Percentiles rank a stretch among this genome's conserved stretches.
Conservation (phyloP, 176 grass and related monocot species). For the Oryza glaberrima region DNA sequence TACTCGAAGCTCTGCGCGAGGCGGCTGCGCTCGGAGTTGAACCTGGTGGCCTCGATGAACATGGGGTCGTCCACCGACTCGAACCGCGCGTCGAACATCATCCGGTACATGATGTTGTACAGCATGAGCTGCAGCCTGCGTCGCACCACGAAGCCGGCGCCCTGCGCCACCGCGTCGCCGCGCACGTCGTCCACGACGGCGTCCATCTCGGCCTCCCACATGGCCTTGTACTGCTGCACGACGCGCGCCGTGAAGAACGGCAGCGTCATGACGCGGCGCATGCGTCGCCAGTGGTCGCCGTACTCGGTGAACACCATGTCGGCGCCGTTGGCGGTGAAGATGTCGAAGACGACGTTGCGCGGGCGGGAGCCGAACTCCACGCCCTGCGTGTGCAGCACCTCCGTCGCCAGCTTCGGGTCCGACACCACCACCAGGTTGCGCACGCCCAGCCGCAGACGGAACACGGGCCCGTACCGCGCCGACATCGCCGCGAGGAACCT, state of each 20-base stretch:
- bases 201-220: constrained; percentile 74
- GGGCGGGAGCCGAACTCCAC: constrained; percentile 96
- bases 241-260: constrained; percentile 86
- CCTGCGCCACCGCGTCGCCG: not conserved
- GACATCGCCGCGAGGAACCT: constrained; percentile 65
- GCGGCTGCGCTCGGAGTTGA: constrained; percentile 85
- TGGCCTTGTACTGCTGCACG: constrained; percentile 68
- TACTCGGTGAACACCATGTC: constrained; percentile 99
- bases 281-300: constrained; percentile 94
- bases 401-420: constrained; percentile 58
- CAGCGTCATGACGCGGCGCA: constrained; percentile 92
- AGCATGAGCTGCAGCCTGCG: constrained; percentile 87
- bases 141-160: constrained; percentile 49
- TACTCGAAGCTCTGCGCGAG: constrained; percentile 98
- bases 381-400: constrained; percentile 89
- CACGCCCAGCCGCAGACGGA: constrained; percentile 76
- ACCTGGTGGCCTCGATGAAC: constrained; percentile 59
- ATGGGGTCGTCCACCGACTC: constrained; percentile 67
- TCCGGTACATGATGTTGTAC: constrained; percentile 96
- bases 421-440: constrained; percentile 89
- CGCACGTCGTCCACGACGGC: constrained; percentile 35
- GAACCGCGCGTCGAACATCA: constrained; percentile 88
- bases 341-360: constrained; percentile 90
- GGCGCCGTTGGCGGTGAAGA: constrained; percentile 76
- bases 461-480: constrained; percentile 58